Percentiles rank a stretch among this genome's conserved stretches.
phyloP scores from a whole-genome alignment of 163 green algal species.

The Volvox carteri region DNA sequence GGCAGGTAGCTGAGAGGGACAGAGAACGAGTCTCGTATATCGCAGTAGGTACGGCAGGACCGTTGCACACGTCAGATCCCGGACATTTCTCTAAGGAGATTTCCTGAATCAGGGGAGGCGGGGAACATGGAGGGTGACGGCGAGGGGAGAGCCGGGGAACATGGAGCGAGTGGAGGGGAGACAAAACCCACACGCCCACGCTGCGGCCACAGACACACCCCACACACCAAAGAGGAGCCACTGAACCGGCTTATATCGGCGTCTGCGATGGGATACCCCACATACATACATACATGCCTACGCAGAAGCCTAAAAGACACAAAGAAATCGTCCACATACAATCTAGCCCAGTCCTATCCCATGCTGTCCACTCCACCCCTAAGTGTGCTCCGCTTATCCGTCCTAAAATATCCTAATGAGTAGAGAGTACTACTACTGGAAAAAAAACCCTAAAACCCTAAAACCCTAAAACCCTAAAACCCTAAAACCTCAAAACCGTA shows the following conservation, averaged over 20 bases:
- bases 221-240: no score
- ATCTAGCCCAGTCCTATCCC: neutral
- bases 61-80: neutral
- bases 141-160: no score
- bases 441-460: neutral
- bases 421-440: no score
- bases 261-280: no score
- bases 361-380: neutral
- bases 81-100: neutral
- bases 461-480: neutral
- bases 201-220: no score
- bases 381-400: neutral
- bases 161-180: neutral
- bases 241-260: no score
- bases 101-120: no score
- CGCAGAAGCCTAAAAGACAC: no score
- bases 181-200: neutral
- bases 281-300: no score
- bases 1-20: slow-evolving; percentile 6
- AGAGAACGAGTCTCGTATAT: slow-evolving; percentile 39
- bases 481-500: neutral
- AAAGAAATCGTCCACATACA: no score
- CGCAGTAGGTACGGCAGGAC: neutral
- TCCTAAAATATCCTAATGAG: neutral
- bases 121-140: neutral